Conservation (phyloP, 345 rosid genomes). For the Aurinia saxatilis region DNA sequence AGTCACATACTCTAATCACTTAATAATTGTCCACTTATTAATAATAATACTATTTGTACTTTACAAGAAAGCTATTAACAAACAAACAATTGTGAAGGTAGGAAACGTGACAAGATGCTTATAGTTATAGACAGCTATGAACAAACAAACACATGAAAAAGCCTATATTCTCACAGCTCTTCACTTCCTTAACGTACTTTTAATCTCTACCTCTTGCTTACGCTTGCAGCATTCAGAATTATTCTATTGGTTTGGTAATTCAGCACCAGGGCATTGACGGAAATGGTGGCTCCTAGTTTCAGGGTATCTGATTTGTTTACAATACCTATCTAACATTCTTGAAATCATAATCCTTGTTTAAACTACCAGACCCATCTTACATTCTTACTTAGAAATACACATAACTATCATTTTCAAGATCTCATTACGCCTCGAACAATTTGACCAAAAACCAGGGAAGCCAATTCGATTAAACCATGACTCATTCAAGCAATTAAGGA, state of each 20-base stretch:
- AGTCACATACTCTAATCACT: neutral
- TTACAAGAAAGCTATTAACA: neutral
- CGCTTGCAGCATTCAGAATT: neutral
- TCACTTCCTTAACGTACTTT: neutral
- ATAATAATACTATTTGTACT: neutral
- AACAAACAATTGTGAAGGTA: slow-evolving; percentile 1
- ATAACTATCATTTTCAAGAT: slow-evolving; percentile 3
- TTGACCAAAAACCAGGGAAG: neutral
- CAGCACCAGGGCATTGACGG: neutral
- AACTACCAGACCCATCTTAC: neutral
- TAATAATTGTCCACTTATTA: slow-evolving; percentile 5
- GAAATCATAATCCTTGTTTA: neutral
- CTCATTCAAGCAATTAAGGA: neutral
- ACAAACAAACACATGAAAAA: neutral
- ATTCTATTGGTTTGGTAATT: no score
- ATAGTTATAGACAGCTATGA: neutral
- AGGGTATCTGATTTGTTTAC: neutral
- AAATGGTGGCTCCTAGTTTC: neutral
- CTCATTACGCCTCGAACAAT: neutral
- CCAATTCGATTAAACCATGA: neutral
- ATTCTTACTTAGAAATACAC: neutral
- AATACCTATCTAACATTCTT: neutral
- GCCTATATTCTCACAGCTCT: neutral
- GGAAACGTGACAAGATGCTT: slow-evolving; percentile 21
- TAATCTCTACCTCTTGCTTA: neutral